Conservation (phyloP, 1,284 basidiomycete genomes). For the Abortiporus biennis region DNA sequence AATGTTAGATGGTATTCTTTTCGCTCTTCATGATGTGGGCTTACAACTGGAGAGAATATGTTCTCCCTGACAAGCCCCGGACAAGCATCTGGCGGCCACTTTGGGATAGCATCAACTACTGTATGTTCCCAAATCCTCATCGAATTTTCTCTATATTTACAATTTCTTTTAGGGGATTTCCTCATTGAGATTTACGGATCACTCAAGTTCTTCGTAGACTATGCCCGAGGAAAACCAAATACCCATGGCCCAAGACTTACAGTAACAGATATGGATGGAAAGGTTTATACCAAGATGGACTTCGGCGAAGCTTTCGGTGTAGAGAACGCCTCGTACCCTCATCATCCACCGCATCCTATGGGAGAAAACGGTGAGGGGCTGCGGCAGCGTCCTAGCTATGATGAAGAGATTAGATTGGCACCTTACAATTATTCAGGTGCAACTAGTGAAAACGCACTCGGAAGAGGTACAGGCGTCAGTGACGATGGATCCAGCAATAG, state of each 20-base stretch:
- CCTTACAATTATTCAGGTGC: constrained; percentile 28
- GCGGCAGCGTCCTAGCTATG: constrained; percentile 26
- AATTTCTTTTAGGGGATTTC: constrained; percentile 48
- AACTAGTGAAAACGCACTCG: neutral
- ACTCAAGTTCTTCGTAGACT: constrained; percentile 54
- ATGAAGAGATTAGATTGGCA: constrained; percentile 40
- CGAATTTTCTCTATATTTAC: constrained; percentile 6
- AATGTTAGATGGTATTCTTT: constrained; percentile 78
- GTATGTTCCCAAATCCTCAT: constrained; percentile 31
- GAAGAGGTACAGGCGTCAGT: neutral
- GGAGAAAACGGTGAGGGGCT: constrained; percentile 4
- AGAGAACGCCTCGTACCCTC: constrained; percentile 9
- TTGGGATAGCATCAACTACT: constrained; percentile 75
- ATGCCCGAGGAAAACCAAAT: constrained; percentile 37
- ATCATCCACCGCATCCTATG: constrained; percentile 10
- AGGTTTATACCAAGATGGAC: constrained; percentile 22
- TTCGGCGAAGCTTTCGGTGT: constrained; percentile 52
- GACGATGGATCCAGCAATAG: too few species aligned
- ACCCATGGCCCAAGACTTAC: constrained; percentile 32
- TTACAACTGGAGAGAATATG: constrained; percentile 69
- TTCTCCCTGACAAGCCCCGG: constrained; percentile 23
- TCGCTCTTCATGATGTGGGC: constrained; percentile 77
- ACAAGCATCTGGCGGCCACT: constrained; percentile 61
- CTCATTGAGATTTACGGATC: constrained; percentile 55
- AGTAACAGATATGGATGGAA: constrained; percentile 20